These are phyloP conservation scores for Brasilioporus rufonigricans DNA, from an alignment of 768 basidiomycete genomes.

Conservation along the genomic window DNA sequence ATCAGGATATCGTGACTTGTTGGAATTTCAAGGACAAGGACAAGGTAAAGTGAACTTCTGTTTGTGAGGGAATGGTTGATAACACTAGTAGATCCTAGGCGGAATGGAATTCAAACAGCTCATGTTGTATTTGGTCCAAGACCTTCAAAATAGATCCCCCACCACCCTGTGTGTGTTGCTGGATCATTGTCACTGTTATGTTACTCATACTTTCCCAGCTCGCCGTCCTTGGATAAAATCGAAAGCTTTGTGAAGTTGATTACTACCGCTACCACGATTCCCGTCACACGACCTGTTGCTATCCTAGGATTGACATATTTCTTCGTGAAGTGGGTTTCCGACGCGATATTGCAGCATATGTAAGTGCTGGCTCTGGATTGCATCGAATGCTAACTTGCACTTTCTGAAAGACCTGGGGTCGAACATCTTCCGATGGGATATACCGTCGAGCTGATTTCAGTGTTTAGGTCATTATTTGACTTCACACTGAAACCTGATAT, in stretches of 20 bases:
- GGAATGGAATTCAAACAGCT: slow-evolving; percentile 2
- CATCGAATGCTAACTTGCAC: too few relatives aligned
- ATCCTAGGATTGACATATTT: slow-evolving; percentile 4
- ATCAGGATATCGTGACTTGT: slow-evolving; percentile 6
- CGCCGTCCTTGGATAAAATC: not conserved
- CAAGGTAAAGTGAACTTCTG: not conserved
- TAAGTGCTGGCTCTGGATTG: not conserved
- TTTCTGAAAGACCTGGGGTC: not conserved
- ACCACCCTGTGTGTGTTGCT: not conserved
- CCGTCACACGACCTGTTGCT: not conserved
- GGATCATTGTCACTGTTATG: not conserved
- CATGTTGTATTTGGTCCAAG: slow-evolving; percentile 4
- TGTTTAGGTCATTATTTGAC: not conserved
- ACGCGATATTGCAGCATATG: not conserved
- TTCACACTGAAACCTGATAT: slow-evolving; percentile 6
- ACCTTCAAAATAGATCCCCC: not conserved
- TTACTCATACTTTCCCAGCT: not conserved
- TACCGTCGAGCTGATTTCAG: slow-evolving; percentile 2
- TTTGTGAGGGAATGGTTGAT: not conserved
- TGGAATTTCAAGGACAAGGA: slow-evolving; percentile 5
- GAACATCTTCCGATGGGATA: slow-evolving; percentile 3
- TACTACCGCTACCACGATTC: not conserved
- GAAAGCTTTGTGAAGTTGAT: slow-evolving; percentile 1
- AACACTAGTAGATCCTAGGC: not conserved
- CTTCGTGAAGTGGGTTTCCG: slow-evolving; percentile 5